Evolutionary conservation across 495 filamentous ascomycete genomes (phyloP), one percentile per base, ranked within the genome.

Genomic region (Aeminium ludgeri): DNA sequence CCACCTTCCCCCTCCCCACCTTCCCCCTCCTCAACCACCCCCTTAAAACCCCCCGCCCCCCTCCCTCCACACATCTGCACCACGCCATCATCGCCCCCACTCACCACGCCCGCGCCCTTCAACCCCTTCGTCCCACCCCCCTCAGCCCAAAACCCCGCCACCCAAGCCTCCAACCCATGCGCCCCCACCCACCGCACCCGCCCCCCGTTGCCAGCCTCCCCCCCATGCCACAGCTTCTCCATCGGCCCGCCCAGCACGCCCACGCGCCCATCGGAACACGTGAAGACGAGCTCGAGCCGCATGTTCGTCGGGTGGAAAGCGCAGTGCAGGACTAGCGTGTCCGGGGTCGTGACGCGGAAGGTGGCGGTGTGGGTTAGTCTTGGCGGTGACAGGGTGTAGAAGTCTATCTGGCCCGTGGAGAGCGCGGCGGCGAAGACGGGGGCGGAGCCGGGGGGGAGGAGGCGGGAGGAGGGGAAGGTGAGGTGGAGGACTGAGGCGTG

Each of bases 381-480:
- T 17, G 18, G 8, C 12, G 36, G 25, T 7, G 48, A n/a, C 36
- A 72, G 53, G 16, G 56, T 57, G 60, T 79, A 89, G 20, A 92
- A 56, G 6, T 67, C 66, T 0, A 93, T 58, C 8, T 65, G 64
- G 1, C 79, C 85, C 4, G 73, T 76, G 44, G 82, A 89, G 8
- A 74, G 76, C 8, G 83, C 81, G 20, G 77, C 72, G 7, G 72
- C 82, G 20, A 89, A 64, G 11, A 44, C n/a, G 13, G 3, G 27
- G 12, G 29, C 35, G 19, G 17, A 25, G 12, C 36, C 30, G 3
- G 11, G 13, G 12, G 57, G 13, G 34, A 20, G 60, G 55, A 6
- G 74, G 76, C 44, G 76, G 74, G 58, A n/a, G 94, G 95, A 43
- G 82, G 80, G 17, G 94, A 67, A 55, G 96, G 87, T 32, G 96